A percentile compares a stretch with the other conserved stretches of the same genome.
Evolutionary conservation across 192 early-diverging fungal species (phyloP).

Genomic region (Coemansia sp.): DNA sequence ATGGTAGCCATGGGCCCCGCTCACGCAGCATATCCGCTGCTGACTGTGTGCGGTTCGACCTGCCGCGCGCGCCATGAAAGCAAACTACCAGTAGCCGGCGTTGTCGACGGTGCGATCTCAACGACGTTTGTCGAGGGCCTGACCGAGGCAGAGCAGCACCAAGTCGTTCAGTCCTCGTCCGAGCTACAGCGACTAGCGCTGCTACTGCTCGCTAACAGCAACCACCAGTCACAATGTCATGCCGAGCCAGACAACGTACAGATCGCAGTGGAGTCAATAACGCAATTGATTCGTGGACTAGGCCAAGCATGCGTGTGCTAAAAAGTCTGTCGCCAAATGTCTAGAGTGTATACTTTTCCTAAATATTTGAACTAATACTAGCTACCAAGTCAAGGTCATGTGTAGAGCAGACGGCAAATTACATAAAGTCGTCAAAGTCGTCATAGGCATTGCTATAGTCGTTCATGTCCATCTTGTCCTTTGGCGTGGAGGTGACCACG

Average conservation of each 20-base stretch:
- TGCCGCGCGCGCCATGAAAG: not conserved
- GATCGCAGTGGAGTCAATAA: constrained; percentile 6
- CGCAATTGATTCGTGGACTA: constrained; percentile 11
- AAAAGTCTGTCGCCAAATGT: not conserved
- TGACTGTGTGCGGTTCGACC: constrained; percentile 9
- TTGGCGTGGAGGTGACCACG: constrained; percentile 19
- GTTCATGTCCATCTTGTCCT: constrained; percentile 38
- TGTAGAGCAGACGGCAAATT: not conserved
- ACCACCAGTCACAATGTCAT: not conserved
- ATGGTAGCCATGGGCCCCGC: constrained; percentile 18
- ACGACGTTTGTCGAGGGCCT: too few species aligned
- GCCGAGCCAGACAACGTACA: not conserved
- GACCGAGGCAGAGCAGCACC: constrained; percentile 12
- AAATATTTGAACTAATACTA: not conserved
- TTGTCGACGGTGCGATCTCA: too few species aligned
- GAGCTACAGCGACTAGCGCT: constrained; percentile 15
- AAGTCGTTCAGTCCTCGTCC: constrained; percentile 28
- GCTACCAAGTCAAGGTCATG: not conserved
- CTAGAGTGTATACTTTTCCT: not conserved
- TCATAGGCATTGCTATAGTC: constrained; percentile 59
- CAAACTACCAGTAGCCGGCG: too few species aligned
- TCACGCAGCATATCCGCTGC: constrained; percentile 40
- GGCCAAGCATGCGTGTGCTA: constrained; percentile 11
- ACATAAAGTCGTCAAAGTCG: constrained; percentile 64
- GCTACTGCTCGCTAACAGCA: not conserved